A percentile compares a stretch with the other conserved stretches of the same genome.
Evolutionary conservation across 768 basidiomycete species (phyloP).

Genomic region (Suillus hirtellus): DNA sequence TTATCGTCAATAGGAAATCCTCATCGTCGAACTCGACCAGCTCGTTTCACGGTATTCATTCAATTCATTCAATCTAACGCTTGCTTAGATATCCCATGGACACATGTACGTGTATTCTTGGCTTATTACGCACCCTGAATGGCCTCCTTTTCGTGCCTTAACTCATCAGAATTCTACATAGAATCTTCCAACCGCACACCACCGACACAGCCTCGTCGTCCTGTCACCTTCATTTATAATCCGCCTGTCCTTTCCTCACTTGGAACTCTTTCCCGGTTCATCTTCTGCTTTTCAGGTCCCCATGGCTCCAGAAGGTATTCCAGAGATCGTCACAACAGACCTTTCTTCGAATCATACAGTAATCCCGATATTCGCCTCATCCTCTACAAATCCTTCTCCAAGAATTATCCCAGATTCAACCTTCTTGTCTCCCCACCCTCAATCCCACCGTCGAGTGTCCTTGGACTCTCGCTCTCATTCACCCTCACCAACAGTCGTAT

Average conservation of each 20-base stretch:
- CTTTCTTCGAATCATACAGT: slow-evolving; percentile 33
- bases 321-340: slow-evolving; percentile 38
- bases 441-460: slow-evolving; percentile 22
- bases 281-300: not conserved
- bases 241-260: not conserved
- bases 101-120: not conserved
- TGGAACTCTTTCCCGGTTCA: not conserved
- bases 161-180: slow-evolving; percentile 17
- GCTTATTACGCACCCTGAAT: not conserved
- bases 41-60: no score
- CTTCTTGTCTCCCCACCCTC: slow-evolving; percentile 25
- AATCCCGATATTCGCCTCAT: slow-evolving; percentile 1
- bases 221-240: slow-evolving; percentile 2
- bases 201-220: not conserved
- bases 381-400: not conserved
- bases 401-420: slow-evolving; percentile 8
- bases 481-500: slow-evolving; percentile 32
- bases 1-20: not conserved
- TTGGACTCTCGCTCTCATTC: slow-evolving; percentile 34
- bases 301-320: slow-evolving; percentile 29
- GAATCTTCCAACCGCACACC: slow-evolving; percentile 23
- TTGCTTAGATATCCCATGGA: no score
- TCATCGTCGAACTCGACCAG: not conserved
- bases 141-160: not conserved
- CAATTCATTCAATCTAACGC: no score